Conservation (phyloP, 1,139 yeast genomes). For the Suhomyces bokatorum region DNA sequence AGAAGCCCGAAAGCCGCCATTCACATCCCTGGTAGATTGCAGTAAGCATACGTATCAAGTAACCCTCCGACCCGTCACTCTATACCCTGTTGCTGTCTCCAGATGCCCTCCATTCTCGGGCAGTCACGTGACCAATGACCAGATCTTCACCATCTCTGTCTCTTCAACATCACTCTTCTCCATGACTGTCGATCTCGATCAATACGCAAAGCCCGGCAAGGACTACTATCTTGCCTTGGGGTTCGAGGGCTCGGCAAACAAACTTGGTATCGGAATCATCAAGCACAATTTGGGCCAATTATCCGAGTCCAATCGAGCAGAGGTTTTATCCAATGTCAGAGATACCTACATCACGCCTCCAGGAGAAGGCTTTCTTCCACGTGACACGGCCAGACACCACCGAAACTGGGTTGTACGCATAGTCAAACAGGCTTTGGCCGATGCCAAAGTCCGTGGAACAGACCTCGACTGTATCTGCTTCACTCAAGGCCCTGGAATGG, state of each 20-base stretch:
- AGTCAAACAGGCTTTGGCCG: slow-evolving; percentile 63
- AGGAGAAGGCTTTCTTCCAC: slow-evolving; percentile 94
- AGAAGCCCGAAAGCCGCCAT: no score
- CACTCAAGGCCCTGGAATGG: slow-evolving; percentile 99
- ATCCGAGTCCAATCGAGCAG: slow-evolving; percentile 58
- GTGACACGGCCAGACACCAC: slow-evolving; percentile 97
- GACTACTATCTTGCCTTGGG: slow-evolving; percentile 75
- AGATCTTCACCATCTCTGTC: no score
- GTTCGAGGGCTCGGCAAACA: slow-evolving; percentile 95
- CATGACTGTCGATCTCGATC: slow-evolving; percentile 40
- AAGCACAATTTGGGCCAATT: slow-evolving; percentile 63
- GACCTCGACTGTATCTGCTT: slow-evolving; percentile 91
- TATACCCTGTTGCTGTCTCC: no score
- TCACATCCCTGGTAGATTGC: no score
- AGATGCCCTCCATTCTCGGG: no score
- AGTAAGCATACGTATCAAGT: no score
- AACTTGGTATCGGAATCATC: slow-evolving; percentile 90
- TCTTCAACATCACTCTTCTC: background rate
- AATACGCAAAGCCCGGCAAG: slow-evolving; percentile 42
- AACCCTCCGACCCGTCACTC: no score
- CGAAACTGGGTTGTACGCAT: slow-evolving; percentile 91
- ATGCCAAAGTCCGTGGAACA: slow-evolving; percentile 53
- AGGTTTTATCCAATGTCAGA: slow-evolving; percentile 80
- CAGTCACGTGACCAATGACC: slow-evolving; percentile 7
- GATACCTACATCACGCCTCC: slow-evolving; percentile 96